phyloP scores from a whole-genome alignment of 495 filamentous ascomycete genomes.

The Aspergillus steynii region DNA sequence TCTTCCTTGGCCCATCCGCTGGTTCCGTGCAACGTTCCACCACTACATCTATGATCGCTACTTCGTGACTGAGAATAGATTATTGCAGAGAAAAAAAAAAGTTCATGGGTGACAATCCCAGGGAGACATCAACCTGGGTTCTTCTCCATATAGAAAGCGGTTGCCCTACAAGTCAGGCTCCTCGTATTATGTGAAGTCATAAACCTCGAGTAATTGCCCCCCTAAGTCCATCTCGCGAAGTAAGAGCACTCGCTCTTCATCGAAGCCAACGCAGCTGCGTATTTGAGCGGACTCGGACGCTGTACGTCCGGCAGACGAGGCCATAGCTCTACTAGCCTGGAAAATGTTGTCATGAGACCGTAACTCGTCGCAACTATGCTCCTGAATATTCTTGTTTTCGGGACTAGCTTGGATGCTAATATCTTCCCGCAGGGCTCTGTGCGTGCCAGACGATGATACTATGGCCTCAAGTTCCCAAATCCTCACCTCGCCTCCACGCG shows the following conservation, averaged over 20 bases:
- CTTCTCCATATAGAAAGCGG: too few species aligned
- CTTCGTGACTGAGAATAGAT: too few species aligned
- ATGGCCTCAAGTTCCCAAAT: conserved; percentile 93
- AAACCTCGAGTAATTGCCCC: conserved; percentile 75
- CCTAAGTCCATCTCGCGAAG: conserved; percentile 69
- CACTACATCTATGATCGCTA: neutral
- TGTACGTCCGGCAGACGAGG: neutral
- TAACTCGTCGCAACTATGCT: conserved; percentile 13
- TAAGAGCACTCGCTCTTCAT: conserved; percentile 90
- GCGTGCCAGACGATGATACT: conserved; percentile 47
- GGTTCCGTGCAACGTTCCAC: neutral
- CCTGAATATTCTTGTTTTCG: conserved; percentile 26
- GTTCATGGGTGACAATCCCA: neutral
- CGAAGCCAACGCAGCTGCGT: conserved; percentile 79
- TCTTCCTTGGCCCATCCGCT: neutral
- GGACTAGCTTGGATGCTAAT: conserved; percentile 57
- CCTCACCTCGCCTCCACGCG: conserved; percentile 78
- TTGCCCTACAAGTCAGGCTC: neutral
- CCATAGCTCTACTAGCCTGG: neutral
- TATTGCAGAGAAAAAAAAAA: neutral
- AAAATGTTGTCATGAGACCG: conserved; percentile 7
- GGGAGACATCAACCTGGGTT: neutral
- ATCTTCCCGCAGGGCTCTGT: conserved; percentile 39
- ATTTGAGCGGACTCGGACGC: conserved; percentile 16
- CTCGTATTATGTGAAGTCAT: conserved; percentile 76